Base-by-base conservation (phyloP, 2,329 filamentous ascomycete species). In the Penicillium olsonii region DNA sequence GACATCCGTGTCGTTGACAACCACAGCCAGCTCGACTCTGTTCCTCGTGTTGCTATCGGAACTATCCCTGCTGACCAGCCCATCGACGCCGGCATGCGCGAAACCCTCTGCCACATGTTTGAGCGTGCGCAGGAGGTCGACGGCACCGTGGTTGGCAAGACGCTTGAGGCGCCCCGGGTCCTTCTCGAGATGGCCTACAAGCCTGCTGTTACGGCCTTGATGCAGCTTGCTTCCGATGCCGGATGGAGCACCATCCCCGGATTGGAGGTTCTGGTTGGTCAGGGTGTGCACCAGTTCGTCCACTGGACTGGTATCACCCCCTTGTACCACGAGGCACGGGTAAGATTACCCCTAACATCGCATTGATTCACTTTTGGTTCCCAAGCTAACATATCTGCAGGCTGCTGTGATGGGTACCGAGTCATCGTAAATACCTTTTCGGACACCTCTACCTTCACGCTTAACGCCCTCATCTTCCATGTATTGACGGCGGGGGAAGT, bases 101-200 rank as follows among this genome's bases (percentile, higher is more conserved):
- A 85, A 59, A 77, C 88, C 2, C 73, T 96, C 14, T 75, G 75
- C 56, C 62, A 69, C 3, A 68, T 85, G 49, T 82, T 85, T 55
- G 60, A 67, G 50, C 65, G 64, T 9, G 71, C 74, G 5, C 71
- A 77, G 40, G 63, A 84, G 27, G 66, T 84, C n/a, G 73, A 75
- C 50, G 53, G 50, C 19, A 54, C 67, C 60, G 55, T 68, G 63
- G 53, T 63, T 46, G 61, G 67, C 64, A 55, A 67, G 42, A 56
- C 65, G 9, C 59, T 60, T 6, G 67, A 68, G 19, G 41, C 37
- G 5, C 72, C 71, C 20, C 80, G 82, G 17, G 82, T 94, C 11
- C 73, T 97, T 53, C 74, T 97, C 3, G 94, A 99, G 71, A 96
- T 99, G 92, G 92, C 94, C 2, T 99, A 99, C 72, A 95, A 92